phyloP scores from a whole-genome alignment of 176 grass and related monocot species.

The Triticum urartu region DNA sequence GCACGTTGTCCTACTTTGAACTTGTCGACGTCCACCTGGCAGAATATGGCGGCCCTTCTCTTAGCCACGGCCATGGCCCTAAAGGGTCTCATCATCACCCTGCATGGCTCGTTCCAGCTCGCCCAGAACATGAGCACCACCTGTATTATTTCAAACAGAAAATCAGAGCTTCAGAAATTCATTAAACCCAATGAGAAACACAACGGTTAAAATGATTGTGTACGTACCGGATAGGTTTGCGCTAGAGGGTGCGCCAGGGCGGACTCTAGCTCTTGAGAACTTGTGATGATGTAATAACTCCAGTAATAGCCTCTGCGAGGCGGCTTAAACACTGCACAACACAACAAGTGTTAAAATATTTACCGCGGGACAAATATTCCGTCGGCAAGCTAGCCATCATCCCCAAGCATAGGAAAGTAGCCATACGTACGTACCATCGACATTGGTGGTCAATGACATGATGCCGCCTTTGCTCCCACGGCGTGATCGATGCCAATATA shows the following conservation, averaged over 20 bases:
- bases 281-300: not conserved
- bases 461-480: no score
- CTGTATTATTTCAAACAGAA: not conserved
- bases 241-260: no score
- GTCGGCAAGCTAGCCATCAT: no score
- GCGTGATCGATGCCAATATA: no score
- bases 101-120: not conserved
- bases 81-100: not conserved
- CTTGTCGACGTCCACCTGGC: not conserved
- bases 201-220: no score
- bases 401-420: not conserved
- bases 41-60: not conserved
- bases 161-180: not conserved
- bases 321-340: not conserved
- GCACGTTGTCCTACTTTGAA: not conserved
- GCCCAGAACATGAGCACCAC: slow-evolving; percentile 19
- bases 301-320: not conserved
- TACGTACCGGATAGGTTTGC: not conserved
- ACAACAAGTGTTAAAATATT: not conserved
- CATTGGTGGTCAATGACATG: no score
- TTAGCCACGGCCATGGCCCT: not conserved
- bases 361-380: not conserved
- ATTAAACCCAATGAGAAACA: not conserved
- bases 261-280: no score
- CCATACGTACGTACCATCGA: no score